Evolutionary conservation across 2,329 filamentous ascomycete genomes (phyloP), one percentile per base, ranked within the genome.

Genomic region (Fusarium equiseti): DNA sequence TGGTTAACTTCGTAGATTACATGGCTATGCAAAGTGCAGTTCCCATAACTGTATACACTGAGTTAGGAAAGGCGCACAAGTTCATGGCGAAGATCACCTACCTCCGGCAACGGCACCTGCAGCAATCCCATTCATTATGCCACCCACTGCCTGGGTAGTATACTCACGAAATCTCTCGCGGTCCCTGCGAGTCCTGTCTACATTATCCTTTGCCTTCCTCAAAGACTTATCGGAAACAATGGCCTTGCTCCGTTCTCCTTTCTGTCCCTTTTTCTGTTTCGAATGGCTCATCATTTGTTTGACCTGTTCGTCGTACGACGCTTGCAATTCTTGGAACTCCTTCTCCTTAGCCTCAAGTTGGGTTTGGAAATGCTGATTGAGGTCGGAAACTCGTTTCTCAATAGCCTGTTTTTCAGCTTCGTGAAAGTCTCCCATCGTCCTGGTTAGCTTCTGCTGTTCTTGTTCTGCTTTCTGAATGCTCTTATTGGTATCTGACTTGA

Each of bases 101-200:
- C 55, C 20, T 16, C 55, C 26, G 32, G 55, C 35, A 10, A 58
- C 46, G 10, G 46, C 55, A 43, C 46, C 20, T 15, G 46, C 35
- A 13, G 46, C 46, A 18, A 58, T 22, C 3, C 55, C 55, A 15
- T 58, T 58, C 55, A 58, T 43, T 3, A 32, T 20, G 32, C 55
- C 55, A 2, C 55, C 46, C 6, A 58, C 13, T 4, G 52, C 27
- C 26, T 58, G 32, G 13, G 29, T 43, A 1, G 46, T 53, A 6
- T 53, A 58, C 9, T 16, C 35, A 24, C 52, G 46, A 18, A 58
- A 1, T n/a, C 16, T 43, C 15, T 43, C 22, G 2, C 16, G 27
- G 27, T 31, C 29, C 4, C 16, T 31, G 3, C 35, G 35, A 11
- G 5, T n/a, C 8, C 27, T 53, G 3, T 43, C 46, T 9, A 27